A percentile compares a stretch with the other conserved stretches of the same genome.
Evolutionary conservation across 2,329 filamentous ascomycete species (phyloP).

Genomic region (Talaromyces amestolkiae): DNA sequence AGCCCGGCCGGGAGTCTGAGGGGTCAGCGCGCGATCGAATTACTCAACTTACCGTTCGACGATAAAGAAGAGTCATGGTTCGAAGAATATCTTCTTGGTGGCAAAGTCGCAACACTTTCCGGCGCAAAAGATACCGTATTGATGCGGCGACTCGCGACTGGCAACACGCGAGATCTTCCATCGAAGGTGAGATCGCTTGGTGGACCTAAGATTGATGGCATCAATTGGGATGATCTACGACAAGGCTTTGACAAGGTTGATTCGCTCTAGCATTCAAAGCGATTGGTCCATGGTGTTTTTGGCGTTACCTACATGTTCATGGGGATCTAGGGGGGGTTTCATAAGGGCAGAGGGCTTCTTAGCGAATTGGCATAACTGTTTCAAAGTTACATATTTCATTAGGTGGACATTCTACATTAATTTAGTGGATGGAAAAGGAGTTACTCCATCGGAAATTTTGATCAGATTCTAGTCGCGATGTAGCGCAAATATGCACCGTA

Average conservation of each 20-base stretch:
- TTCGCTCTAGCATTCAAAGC: background rate
- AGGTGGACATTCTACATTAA: background rate
- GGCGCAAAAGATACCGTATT: slow-evolving; percentile 70
- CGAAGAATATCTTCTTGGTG: slow-evolving; percentile 63
- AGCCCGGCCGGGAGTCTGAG: slow-evolving; percentile 37
- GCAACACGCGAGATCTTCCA: slow-evolving; percentile 45
- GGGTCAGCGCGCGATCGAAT: slow-evolving; percentile 62
- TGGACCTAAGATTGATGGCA: slow-evolving; percentile 48
- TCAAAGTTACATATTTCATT: background rate
- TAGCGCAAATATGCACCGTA: background rate
- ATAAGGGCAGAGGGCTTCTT: background rate
- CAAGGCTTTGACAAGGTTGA: slow-evolving; percentile 30
- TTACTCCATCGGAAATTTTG: background rate
- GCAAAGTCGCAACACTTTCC: slow-evolving; percentile 63
- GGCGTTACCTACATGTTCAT: background rate
- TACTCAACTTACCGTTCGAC: slow-evolving; percentile 71
- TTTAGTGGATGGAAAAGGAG: background rate
- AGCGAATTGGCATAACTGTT: background rate
- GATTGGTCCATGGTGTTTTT: background rate
- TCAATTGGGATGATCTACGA: slow-evolving; percentile 53
- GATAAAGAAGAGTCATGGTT: slow-evolving; percentile 71
- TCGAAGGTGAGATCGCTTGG: slow-evolving; percentile 37
- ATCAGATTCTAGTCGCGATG: background rate
- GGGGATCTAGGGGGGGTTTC: background rate
- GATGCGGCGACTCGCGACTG: slow-evolving; percentile 69